Conservation (phyloP, 2,329 filamentous ascomycete species). For the Neofusicoccum sp. region DNA sequence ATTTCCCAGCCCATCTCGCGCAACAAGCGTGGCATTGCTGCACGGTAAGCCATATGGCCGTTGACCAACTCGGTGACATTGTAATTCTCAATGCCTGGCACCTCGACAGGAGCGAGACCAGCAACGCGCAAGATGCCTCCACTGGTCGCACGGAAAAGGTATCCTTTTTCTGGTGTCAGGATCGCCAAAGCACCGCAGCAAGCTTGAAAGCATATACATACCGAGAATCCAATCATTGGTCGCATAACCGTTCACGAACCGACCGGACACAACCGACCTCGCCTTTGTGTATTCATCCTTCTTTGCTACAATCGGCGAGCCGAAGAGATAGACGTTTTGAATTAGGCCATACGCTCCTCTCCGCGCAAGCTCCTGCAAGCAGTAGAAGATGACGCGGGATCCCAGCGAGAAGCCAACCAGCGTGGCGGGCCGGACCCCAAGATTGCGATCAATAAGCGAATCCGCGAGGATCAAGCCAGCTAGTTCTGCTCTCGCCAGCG, state of each 20-base stretch:
- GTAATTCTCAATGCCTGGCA: constrained; percentile 85
- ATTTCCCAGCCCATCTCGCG: constrained; percentile 88
- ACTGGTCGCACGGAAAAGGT: constrained; percentile 90
- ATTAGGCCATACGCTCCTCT: constrained; percentile 83
- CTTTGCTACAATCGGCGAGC: constrained; percentile 86
- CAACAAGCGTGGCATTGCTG: constrained; percentile 83
- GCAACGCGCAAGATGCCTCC: constrained; percentile 88
- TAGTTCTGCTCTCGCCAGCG: constrained; percentile 81
- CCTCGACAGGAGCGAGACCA: constrained; percentile 74
- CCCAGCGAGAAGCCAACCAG: constrained; percentile 94
- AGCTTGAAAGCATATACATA: too few species aligned
- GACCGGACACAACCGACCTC: constrained; percentile 81
- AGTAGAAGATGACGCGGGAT: constrained; percentile 87
- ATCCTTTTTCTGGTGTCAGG: too few species aligned
- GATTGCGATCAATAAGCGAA: constrained; percentile 84
- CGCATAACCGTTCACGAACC: constrained; percentile 92
- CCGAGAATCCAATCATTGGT: constrained; percentile 95
- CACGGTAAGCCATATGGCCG: constrained; percentile 95
- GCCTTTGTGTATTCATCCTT: constrained; percentile 83
- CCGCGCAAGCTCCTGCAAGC: constrained; percentile 78
- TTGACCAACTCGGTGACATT: constrained; percentile 82
- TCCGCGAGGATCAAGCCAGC: constrained; percentile 92
- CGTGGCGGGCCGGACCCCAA: constrained; percentile 88
- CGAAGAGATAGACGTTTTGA: constrained; percentile 94
- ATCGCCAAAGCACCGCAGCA: too few species aligned